Evolutionary conservation across 352 stramenopile species (phyloP).

Genomic region (Phytophthora pisi): DNA sequence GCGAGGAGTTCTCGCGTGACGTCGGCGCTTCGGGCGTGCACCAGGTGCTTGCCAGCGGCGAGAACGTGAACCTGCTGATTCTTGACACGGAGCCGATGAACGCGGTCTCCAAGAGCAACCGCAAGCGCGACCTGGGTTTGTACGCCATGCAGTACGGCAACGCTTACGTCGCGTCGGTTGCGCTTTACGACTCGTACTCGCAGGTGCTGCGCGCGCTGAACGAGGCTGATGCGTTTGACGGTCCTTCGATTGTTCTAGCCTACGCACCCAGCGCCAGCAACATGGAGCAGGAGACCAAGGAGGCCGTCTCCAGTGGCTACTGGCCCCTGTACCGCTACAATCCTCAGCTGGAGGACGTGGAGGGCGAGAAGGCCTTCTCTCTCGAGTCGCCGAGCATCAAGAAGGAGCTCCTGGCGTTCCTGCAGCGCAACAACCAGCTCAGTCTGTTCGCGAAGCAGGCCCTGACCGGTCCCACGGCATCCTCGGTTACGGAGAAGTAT

Average conservation of each 20-base stretch:
- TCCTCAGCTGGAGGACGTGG: constrained; percentile 73
- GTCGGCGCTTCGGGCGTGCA: constrained; percentile 74
- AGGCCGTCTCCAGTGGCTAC: constrained; percentile 89
- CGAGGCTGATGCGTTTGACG: constrained; percentile 90
- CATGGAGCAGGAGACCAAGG: constrained; percentile 88
- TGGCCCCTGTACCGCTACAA: constrained; percentile 95
- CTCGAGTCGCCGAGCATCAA: constrained; percentile 92
- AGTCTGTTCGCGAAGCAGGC: constrained; percentile 89
- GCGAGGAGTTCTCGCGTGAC: constrained; percentile 76
- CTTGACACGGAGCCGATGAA: constrained; percentile 80
- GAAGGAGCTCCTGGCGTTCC: constrained; percentile 89
- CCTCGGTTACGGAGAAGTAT: constrained; percentile 70
- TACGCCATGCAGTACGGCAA: constrained; percentile 95
- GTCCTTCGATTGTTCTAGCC: constrained; percentile 90
- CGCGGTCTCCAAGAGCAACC: constrained; percentile 63
- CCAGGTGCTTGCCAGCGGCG: constrained; percentile 72
- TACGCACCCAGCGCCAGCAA: constrained; percentile 87
- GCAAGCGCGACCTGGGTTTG: constrained; percentile 91
- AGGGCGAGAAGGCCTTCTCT: constrained; percentile 89
- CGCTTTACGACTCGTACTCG: constrained; percentile 89
- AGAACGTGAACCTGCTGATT: constrained; percentile 82
- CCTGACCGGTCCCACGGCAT: constrained; percentile 38
- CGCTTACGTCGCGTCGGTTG: constrained; percentile 92
- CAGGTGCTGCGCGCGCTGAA: constrained; percentile 89
- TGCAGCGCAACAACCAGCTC: constrained; percentile 90